Conservation (phyloP, 2,329 filamentous ascomycete genomes). For the Aspergillus awamori region DNA sequence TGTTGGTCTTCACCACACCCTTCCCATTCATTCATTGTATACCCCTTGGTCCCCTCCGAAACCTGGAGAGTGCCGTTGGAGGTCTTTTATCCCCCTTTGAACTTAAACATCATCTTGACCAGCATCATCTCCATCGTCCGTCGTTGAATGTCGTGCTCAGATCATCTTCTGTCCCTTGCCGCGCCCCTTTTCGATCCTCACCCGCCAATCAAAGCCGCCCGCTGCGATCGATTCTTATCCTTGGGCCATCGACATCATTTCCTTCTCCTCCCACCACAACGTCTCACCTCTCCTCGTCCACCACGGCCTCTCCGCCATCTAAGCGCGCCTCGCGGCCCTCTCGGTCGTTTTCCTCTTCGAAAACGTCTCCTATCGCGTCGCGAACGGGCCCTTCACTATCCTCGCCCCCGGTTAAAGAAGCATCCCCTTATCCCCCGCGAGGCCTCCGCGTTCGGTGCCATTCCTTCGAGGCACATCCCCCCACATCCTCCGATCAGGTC, state of each 20-base stretch:
- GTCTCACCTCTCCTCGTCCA: slow-evolving; percentile 13
- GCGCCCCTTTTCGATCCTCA: slow-evolving; percentile 28
- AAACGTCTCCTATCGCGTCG: slow-evolving; percentile 31
- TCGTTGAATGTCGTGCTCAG: slow-evolving; percentile 26
- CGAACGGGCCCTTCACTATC: slow-evolving; percentile 32
- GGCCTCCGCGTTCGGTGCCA: slow-evolving; percentile 20
- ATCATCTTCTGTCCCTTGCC: slow-evolving; percentile 23
- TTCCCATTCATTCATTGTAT: background rate
- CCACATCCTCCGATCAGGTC: slow-evolving; percentile 17
- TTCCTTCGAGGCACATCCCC: slow-evolving; percentile 21
- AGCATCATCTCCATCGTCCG: background rate
- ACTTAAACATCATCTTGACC: background rate
- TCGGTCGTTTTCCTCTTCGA: slow-evolving; percentile 21
- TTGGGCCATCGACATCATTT: slow-evolving; percentile 13
- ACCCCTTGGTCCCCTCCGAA: too few relatives aligned
- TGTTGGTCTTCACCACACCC: background rate
- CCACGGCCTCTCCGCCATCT: slow-evolving; percentile 18
- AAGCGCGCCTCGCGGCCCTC: slow-evolving; percentile 9
- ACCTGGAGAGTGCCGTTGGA: too few relatives aligned
- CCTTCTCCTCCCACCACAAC: slow-evolving; percentile 11
- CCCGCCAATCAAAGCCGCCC: slow-evolving; percentile 28
- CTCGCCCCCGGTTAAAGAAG: slow-evolving; percentile 44
- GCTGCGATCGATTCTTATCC: slow-evolving; percentile 2
- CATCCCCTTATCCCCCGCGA: slow-evolving; percentile 15
- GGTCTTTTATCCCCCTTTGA: background rate